phyloP scores from a whole-genome alignment of 2,329 filamentous ascomycete genomes.

The Sporothrix protearum region DNA sequence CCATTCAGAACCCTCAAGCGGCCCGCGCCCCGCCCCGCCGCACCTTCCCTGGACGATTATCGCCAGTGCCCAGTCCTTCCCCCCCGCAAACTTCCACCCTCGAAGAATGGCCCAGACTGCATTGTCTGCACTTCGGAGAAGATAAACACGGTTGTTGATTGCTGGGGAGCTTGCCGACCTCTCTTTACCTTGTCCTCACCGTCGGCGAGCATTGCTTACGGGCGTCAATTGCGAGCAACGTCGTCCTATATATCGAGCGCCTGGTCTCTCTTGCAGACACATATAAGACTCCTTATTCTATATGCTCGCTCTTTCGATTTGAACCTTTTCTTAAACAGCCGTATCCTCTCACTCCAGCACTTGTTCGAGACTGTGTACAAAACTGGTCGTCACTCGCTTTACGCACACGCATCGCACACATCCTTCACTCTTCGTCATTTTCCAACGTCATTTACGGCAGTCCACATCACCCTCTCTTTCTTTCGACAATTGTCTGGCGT shows the following conservation, averaged over 20 bases:
- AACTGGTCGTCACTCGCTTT: not conserved
- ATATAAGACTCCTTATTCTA: not conserved
- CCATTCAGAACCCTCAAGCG: not conserved
- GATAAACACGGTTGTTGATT: not conserved
- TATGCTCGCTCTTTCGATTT: not conserved
- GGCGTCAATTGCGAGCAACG: not conserved
- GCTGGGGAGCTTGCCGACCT: not conserved
- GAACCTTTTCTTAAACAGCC: not conserved
- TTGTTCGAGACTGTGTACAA: not conserved
- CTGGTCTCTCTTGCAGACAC: not conserved
- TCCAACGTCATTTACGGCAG: not conserved
- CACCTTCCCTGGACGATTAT: not conserved
- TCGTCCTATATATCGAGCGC: not conserved
- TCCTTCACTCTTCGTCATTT: not conserved
- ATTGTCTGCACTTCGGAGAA: not conserved
- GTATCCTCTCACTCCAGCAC: too few relatives aligned
- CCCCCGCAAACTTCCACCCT: not conserved
- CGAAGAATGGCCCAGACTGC: constrained; percentile 16
- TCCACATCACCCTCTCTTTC: not conserved
- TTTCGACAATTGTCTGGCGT: not conserved
- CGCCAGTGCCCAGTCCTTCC: not conserved
- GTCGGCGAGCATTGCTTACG: not conserved
- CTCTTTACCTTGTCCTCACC: not conserved
- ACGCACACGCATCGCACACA: not conserved
- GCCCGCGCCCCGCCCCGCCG: constrained; percentile 3